Base-by-base conservation (phyloP, 179 eudicot genomes). In the Carnegiea gigantea region DNA sequence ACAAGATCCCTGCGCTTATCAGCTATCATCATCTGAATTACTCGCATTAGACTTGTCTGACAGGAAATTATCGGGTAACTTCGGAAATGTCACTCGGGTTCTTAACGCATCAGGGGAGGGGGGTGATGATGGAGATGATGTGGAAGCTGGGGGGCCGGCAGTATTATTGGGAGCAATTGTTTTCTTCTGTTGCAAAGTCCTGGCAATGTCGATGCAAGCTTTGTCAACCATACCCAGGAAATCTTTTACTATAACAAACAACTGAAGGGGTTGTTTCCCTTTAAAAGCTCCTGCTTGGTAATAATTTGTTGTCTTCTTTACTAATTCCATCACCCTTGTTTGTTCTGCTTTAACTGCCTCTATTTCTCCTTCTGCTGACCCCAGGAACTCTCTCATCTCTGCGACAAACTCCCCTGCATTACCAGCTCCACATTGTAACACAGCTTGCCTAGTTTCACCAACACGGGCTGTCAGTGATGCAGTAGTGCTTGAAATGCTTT, bases 221-320 rank as follows among this genome's bases (percentile, higher is more conserved):
- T 85, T 86, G 89, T 95, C 98, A 71, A 95, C 97, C 93, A 88
- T 91, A 54, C 77, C 80, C 18, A 93, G 82, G 74, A 95, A 95
- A 83, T 91, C 97, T 51, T 85, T 91, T 7, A 95, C 94, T 70
- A 94, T 90, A 14, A 82, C 88, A 78, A 94, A 96, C 77, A 96
- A 54, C 79, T 93, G 97, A 75, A 94, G 88, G 17, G 91, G 91
- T 24, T 86, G 84, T 82, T 83, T 93, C 15, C 88, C 97, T 70
- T 88, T 93, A 13, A 88, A 89, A n/a, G 85, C 87, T 72, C 97
- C 97, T 24, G 96, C 88, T 77, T 94, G 99, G 77, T 91, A 93
- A 68, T 94, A 93, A 62, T 94, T 91, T 57, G 90, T 88, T 20
- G 99, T 94, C 74, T 79, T 91, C 88, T 86, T 94, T 51, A 96